phyloP scores from a whole-genome alignment of 2,329 filamentous ascomycete species.

The Fusarium sacchari region DNA sequence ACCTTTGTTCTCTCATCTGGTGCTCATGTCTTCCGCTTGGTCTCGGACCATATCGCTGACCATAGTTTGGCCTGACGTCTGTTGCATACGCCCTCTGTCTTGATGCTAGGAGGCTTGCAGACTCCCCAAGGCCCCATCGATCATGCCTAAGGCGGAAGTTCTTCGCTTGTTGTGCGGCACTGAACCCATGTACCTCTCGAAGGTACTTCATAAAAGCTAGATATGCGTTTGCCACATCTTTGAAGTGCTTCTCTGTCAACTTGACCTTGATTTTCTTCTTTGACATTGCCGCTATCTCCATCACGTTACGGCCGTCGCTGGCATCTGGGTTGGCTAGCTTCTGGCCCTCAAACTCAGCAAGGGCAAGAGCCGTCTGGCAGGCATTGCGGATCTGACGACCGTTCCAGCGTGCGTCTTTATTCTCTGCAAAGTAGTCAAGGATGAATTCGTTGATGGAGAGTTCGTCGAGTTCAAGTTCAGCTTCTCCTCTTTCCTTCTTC shows the following conservation, averaged over 20 bases:
- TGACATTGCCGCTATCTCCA: background rate
- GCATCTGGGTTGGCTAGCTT: background rate
- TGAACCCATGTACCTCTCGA: background rate
- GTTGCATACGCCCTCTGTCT: background rate
- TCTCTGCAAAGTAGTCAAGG: background rate
- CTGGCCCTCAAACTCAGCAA: background rate
- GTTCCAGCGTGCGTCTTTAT: background rate
- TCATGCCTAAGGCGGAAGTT: background rate
- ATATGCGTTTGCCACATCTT: background rate
- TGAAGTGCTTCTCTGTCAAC: background rate
- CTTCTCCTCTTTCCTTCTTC: background rate
- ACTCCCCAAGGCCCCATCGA: background rate
- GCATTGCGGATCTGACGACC: background rate
- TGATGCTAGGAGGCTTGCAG: rapidly evolving
- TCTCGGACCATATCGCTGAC: background rate
- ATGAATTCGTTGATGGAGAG: background rate
- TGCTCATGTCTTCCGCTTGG: background rate
- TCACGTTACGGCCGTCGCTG: rapidly evolving
- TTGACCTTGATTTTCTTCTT: background rate
- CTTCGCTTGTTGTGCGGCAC: background rate
- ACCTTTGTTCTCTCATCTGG: rapidly evolving
- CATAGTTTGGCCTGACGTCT: rapidly evolving
- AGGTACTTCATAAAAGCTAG: background rate
- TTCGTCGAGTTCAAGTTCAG: background rate
- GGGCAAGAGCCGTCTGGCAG: rapidly evolving